phyloP scores from a whole-genome alignment of 306 rosid species.

The Quercus engelmannii region DNA sequence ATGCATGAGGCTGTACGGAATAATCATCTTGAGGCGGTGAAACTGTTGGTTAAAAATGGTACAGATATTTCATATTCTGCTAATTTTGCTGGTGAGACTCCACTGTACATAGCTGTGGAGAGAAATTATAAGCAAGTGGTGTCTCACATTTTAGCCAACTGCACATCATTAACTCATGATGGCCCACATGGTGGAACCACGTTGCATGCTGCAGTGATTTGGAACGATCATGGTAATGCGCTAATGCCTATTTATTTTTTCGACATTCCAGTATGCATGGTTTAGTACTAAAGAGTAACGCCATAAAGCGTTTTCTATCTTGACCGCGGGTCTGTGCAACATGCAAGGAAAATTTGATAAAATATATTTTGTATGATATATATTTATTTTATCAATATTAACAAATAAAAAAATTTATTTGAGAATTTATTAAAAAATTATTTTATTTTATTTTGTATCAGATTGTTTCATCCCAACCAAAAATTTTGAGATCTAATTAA shows the following conservation, averaged over 20 bases:
- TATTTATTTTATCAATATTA: no score
- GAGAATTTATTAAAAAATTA: no score
- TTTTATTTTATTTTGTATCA: no score
- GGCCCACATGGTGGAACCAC: neutral
- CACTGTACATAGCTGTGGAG: slow-evolving; percentile 6
- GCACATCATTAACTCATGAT: neutral
- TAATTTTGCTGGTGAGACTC: neutral
- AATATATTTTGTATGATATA: no score
- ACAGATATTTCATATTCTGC: neutral
- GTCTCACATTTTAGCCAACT: neutral
- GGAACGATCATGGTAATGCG: neutral
- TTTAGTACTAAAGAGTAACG: no score
- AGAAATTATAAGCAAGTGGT: neutral
- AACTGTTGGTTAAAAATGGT: neutral
- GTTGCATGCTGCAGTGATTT: neutral
- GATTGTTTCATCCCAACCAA: no score
- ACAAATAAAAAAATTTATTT: no score
- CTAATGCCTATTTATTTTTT: neutral
- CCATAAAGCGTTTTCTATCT: no score
- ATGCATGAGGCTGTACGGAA: slow-evolving; percentile 7
- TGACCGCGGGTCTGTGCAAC: no score
- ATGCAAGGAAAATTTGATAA: no score
- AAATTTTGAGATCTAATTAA: no score
- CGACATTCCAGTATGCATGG: no score
- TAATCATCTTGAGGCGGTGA: neutral